These are phyloP conservation scores for Teratosphaeria destructans DNA, from an alignment of 2,329 filamentous ascomycete genomes.

Conservation along the genomic window DNA sequence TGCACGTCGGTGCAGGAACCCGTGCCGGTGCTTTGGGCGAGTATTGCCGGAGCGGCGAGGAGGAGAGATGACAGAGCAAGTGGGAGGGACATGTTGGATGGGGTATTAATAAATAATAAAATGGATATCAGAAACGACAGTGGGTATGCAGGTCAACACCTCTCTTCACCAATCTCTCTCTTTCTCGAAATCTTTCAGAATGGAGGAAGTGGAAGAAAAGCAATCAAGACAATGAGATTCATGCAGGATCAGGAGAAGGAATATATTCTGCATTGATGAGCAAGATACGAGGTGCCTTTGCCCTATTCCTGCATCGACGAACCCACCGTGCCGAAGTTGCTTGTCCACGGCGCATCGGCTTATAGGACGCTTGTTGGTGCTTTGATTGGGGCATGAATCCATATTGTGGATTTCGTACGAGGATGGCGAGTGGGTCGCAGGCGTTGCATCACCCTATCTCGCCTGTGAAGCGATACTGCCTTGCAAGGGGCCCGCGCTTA, in stretches of 20 bases:
- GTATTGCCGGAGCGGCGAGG: conserved; percentile 5
- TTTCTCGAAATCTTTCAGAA: neutral
- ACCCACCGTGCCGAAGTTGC: neutral
- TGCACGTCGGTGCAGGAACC: conserved; percentile 13
- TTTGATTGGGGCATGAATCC: neutral
- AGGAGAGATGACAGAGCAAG: conserved; percentile 6
- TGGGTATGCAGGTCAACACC: neutral
- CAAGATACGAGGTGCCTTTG: neutral
- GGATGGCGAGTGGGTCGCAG: neutral
- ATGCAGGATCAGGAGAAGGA: neutral
- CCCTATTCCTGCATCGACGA: neutral
- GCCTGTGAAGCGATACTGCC: neutral
- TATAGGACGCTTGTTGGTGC: neutral
- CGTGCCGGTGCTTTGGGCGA: conserved; percentile 7
- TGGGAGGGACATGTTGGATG: neutral
- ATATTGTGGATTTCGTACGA: neutral
- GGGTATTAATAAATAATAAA: neutral
- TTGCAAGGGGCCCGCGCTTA: neutral
- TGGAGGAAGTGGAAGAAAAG: neutral
- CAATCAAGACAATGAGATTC: neutral
- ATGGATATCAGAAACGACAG: neutral
- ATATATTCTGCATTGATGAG: neutral
- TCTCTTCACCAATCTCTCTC: neutral
- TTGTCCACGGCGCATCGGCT: neutral
- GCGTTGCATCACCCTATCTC: neutral